Evolutionary conservation across 306 rosid species (phyloP), one percentile per base, ranked within the genome.

Genomic region (Hippophae rhamnoides): DNA sequence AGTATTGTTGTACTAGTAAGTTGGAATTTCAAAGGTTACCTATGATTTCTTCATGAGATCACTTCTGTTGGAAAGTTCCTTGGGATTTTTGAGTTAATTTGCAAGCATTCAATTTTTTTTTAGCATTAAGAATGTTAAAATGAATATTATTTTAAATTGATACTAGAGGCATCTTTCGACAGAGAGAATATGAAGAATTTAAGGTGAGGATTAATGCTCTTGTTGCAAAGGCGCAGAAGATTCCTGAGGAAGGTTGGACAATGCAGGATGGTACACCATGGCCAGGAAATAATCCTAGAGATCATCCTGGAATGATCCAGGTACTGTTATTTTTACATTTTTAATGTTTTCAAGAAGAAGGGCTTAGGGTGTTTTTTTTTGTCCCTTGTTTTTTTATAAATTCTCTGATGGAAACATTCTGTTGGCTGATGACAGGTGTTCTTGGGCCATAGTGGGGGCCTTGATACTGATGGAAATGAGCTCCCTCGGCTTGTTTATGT

Each of bases 261-360:
- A 93, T 93, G 99, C 97, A 93, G 80, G 99, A 93, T 80, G 99
- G 99, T 65, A 93, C 99, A 62, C 80, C 99, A 56, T 93, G 97
- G 99, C 99, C 99, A 59, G 99, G 99, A 76, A 93, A 93, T 71
- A 88, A 93, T 74, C 58, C 99, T 54, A 88, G 99, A 85, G 99
- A 93, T 74, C 99, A 93, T 79, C 99, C 99, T 54, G 97, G 99
- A 93, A 93, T 93, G 99, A 93, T 93, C 73, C 99, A 88, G 94
- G 99, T 92, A 71, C 64, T 47, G 27, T 11, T 27, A 14, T 50
- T 63, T 74, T 67, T 6, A 48, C 9, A 27, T 3, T 50, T 65
- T 51, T 56, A 25, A 56, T 48, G 57, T 40, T 60, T 27, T 18
- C 23, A 59, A 18, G 56, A 18, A 18, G 18, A 18, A 18, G 23